A percentile compares a stretch with the other conserved stretches of the same genome.
These are phyloP conservation scores for Stephania cephalantha DNA, from an alignment of 164 flowering plant species.

Conservation along the genomic window DNA sequence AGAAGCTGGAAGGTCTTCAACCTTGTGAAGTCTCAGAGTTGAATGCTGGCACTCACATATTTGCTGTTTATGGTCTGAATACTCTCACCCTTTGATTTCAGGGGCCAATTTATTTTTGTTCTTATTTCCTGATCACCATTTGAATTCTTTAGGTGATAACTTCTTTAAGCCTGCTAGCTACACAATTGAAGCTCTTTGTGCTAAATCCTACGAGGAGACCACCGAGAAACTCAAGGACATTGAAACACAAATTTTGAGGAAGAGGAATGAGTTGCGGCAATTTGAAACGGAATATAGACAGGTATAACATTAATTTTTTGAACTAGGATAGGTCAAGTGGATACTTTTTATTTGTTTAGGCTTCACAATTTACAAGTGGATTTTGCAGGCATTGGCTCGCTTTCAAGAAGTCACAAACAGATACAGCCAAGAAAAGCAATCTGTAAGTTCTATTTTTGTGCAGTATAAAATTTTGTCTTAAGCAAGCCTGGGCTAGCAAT, in stretches of 20 bases:
- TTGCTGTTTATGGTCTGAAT: slow-evolving; percentile 88
- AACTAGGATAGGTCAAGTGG: background rate
- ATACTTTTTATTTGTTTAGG: background rate
- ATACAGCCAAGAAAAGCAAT: slow-evolving; percentile 86
- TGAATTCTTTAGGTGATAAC: slow-evolving; percentile 68
- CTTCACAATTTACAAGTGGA: slow-evolving; percentile 3
- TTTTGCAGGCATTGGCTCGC: slow-evolving; percentile 78
- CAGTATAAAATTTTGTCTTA: background rate
- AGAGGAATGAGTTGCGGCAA: slow-evolving; percentile 87
- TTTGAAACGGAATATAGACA: slow-evolving; percentile 91
- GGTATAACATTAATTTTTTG: slow-evolving; percentile 27
- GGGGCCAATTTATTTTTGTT: slow-evolving; percentile 4
- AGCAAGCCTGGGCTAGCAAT: background rate
- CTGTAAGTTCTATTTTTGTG: slow-evolving; percentile 43
- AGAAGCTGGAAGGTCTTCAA: slow-evolving; percentile 96
- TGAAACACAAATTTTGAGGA: slow-evolving; percentile 80
- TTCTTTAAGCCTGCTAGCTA: slow-evolving; percentile 91
- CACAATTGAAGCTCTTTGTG: slow-evolving; percentile 93
- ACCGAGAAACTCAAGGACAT: slow-evolving; percentile 74
- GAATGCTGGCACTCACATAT: slow-evolving; percentile 96
- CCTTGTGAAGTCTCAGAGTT: slow-evolving; percentile 94
- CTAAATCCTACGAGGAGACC: slow-evolving; percentile 72
- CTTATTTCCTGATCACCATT: slow-evolving; percentile 1
- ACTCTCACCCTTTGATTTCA: slow-evolving; percentile 16
- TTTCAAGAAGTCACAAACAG: slow-evolving; percentile 89